Percentiles rank a stretch among this genome's conserved stretches.
phyloP scores from a whole-genome alignment of 2,329 filamentous ascomycete genomes.

The Colletotrichum sp. region DNA sequence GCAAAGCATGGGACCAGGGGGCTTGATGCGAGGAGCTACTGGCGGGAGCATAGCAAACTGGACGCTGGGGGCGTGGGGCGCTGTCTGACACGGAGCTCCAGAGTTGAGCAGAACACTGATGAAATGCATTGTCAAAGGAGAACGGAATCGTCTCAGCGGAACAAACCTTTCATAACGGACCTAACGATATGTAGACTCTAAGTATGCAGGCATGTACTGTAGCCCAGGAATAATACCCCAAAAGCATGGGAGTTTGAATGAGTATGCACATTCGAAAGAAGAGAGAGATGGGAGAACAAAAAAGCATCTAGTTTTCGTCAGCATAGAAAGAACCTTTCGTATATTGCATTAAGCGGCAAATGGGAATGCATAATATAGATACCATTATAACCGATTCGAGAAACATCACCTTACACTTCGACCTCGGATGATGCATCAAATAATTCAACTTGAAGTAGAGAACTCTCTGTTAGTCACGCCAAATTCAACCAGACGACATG shows the following conservation, averaged over 20 bases:
- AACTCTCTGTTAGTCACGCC: not conserved
- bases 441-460: not conserved
- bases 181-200: not conserved
- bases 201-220: not conserved
- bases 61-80: slow-evolving; percentile 68
- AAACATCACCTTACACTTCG: not conserved
- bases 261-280: not conserved
- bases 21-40: slow-evolving; percentile 44
- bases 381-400: slow-evolving; percentile 5
- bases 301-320: not conserved
- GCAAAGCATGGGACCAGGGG: slow-evolving; percentile 67
- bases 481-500: not conserved
- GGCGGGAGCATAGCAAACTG: slow-evolving; percentile 52
- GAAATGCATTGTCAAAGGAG: not conserved
- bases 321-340: not conserved
- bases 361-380: not conserved
- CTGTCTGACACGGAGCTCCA: slow-evolving; percentile 37
- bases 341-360: not conserved
- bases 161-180: not conserved
- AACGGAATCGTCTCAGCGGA: not conserved
- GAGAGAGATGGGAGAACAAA: not conserved
- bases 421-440: not conserved
- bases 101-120: not conserved
- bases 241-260: not conserved
- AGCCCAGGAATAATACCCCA: slow-evolving; percentile 7